Percentiles rank a stretch among this genome's conserved stretches.
These are phyloP conservation scores for Arachis stenosperma DNA, from an alignment of 306 rosid genomes.

Conservation along the genomic window DNA sequence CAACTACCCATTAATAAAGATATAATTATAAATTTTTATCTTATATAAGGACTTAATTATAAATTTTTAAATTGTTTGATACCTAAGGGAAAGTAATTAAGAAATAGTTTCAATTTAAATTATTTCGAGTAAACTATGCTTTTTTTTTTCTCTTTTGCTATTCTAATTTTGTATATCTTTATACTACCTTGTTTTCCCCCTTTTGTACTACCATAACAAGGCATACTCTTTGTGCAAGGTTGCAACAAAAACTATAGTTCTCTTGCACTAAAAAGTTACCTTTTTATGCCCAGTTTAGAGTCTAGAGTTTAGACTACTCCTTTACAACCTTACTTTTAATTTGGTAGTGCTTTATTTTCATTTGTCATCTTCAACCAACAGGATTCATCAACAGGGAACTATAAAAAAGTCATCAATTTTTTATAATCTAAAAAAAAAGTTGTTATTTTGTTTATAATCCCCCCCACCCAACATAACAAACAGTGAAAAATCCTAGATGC, in stretches of 20 bases:
- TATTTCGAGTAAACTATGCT: too few relatives aligned
- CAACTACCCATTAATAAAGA: too few relatives aligned
- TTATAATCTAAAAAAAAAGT: too few relatives aligned
- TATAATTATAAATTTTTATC: too few relatives aligned
- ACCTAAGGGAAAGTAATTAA: too few relatives aligned
- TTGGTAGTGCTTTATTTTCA: not conserved
- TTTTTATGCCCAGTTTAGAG: not conserved
- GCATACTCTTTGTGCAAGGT: not conserved
- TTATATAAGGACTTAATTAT: too few relatives aligned
- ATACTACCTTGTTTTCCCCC: too few relatives aligned
- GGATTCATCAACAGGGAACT: slow-evolving; percentile 2
- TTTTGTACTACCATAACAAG: not conserved
- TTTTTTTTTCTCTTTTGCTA: too few relatives aligned
- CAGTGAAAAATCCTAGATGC: not conserved
- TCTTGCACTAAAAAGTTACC: not conserved
- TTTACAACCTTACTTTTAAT: not conserved
- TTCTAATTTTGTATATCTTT: too few relatives aligned
- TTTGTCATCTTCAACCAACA: not conserved
- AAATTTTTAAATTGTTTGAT: too few relatives aligned
- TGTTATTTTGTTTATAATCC: too few relatives aligned
- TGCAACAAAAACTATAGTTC: not conserved
- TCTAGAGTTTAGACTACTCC: not conserved
- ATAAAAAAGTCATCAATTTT: not conserved
- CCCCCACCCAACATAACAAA: not conserved
- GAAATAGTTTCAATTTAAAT: too few relatives aligned